Base-by-base conservation (phyloP, 495 filamentous ascomycete genomes). In the Penicillium roqueforti region DNA sequence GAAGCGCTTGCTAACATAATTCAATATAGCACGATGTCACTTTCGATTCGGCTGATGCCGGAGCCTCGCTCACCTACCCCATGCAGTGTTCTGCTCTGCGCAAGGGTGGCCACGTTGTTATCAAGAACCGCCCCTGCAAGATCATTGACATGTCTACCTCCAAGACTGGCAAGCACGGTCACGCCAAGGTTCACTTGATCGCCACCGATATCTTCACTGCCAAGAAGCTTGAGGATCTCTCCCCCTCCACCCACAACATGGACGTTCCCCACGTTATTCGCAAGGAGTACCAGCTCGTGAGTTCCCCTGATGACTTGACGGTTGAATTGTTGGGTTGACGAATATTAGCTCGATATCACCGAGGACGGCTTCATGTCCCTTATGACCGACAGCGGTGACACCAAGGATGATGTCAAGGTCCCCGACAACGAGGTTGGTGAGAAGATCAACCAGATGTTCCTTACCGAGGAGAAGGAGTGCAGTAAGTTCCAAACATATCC, bases 131-230 rank as follows among this genome's bases (percentile, higher is more conserved):
- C 65, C 93, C 93, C 58, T 99, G 93, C 91, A 97, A 97, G 86
- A 99, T 99, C 66, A 89, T 97, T 73, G 93, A 97, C 69, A 99
- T 99, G 93, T 92, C 88, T 57, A 99, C 93, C 77, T 99, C 93
- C 70, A 99, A 99, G 91, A 99, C 93, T 58, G 93, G 93, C 75
- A 99, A 99, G 89, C 93, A 99, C 87, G 93, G 93, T 75, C 93
- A 99, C 87, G 93, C 93, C 75, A 99, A 99, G 87, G 93, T 97
- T 72, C 91, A 99, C 81, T 76, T 99, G 56, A 85, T 95, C 66
- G 93, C 89, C 69, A 84, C 92, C 71, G 93, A 99, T 72, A 97
- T 99, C 81, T 99, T 99, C 83, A 99, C 91, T 56, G 83, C 83
- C 83, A 97, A 97, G 89, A 99, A 99, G 84, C 80, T 93, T 55